Conservation (phyloP, 345 rosid species). For the Salix exigua region DNA sequence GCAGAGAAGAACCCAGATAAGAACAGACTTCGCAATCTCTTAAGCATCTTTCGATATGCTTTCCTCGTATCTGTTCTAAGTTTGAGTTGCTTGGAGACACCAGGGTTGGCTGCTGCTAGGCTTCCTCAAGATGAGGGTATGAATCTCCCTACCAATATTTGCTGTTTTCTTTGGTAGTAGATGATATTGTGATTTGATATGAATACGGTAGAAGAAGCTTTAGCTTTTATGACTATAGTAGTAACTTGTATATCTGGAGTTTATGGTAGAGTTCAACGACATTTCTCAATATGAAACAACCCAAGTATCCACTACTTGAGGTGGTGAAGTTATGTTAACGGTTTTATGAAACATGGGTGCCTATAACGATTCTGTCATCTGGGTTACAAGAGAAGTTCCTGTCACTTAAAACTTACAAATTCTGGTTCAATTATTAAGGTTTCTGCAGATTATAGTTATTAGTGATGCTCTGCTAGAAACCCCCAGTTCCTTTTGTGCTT, state of each 20-base stretch:
- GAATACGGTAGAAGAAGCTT: background rate
- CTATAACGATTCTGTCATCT: background rate
- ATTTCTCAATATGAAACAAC: background rate
- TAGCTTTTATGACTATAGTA: background rate
- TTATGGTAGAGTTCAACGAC: background rate
- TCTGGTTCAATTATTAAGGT: background rate
- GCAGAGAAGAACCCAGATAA: background rate
- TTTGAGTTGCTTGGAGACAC: conserved; percentile 13
- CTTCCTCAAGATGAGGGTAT: conserved; percentile 44
- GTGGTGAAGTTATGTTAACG: background rate
- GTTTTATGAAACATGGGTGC: background rate
- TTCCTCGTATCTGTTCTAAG: conserved; percentile 2
- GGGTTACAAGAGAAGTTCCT: background rate
- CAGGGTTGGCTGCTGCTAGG: conserved; percentile 20
- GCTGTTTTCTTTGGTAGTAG: background rate
- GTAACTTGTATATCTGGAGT: background rate
- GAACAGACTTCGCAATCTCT: background rate
- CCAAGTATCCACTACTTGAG: background rate
- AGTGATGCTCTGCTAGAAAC: background rate
- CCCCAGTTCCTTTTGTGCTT: background rate
- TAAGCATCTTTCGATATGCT: background rate
- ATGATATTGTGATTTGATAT: background rate
- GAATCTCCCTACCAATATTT: background rate
- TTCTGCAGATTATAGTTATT: background rate
- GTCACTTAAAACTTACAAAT: background rate